Conservation (phyloP, 495 filamentous ascomycete genomes). For the Talaromyces nanjingensis region DNA sequence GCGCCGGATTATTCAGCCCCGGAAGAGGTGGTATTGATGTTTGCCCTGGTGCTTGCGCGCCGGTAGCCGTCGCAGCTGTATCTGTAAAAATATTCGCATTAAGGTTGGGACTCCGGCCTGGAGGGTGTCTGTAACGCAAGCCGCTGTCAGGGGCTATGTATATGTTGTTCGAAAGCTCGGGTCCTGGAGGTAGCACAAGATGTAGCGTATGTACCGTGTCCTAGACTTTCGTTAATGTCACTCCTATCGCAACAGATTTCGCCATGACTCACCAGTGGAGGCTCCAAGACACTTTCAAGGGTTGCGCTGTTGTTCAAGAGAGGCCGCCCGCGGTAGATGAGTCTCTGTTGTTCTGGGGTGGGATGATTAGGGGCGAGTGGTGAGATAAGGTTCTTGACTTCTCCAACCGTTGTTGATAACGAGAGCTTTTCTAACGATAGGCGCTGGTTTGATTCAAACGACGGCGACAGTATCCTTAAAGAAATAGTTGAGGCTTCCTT, state of each 20-base stretch:
- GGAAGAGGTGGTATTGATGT: not conserved
- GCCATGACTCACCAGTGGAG: slow-evolving; percentile 42
- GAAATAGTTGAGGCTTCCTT: slow-evolving; percentile 28
- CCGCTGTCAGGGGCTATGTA: not conserved
- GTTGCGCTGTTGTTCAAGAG: slow-evolving; percentile 46
- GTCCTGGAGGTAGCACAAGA: slow-evolving; percentile 50
- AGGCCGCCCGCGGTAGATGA: slow-evolving; percentile 61
- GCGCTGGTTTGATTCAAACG: slow-evolving; percentile 45
- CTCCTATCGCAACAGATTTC: slow-evolving; percentile 12
- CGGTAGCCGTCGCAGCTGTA: not conserved
- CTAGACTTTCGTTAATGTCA: slow-evolving; percentile 33
- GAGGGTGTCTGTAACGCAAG: slow-evolving; percentile 11
- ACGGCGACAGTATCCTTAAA: slow-evolving; percentile 60
- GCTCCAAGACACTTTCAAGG: slow-evolving; percentile 51
- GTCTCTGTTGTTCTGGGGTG: slow-evolving; percentile 44
- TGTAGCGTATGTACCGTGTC: slow-evolving; percentile 41
- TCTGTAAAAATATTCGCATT: not conserved
- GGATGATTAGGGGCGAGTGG: slow-evolving; percentile 47
- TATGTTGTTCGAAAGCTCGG: slow-evolving; percentile 8
- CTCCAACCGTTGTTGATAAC: slow-evolving; percentile 47
- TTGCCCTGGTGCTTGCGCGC: not conserved
- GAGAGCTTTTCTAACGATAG: slow-evolving; percentile 48
- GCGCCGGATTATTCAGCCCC: not conserved
- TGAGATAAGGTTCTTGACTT: slow-evolving; percentile 55
- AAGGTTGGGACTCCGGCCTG: not conserved